Conservation (phyloP, 306 rosid species). For the Senna tora region DNA sequence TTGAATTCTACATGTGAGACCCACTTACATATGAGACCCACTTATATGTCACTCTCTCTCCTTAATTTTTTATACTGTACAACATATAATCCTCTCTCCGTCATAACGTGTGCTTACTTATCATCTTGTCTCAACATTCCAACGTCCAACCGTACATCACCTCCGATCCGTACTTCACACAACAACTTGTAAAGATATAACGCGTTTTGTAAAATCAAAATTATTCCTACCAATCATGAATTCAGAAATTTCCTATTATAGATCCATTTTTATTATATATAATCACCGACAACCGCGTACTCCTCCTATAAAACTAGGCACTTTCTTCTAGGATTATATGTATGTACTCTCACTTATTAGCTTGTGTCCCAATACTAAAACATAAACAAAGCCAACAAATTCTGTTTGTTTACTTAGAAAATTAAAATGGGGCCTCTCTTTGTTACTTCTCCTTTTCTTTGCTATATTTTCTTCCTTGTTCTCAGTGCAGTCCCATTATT, state of each 20-base stretch:
- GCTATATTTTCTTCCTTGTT: slow-evolving; percentile 36
- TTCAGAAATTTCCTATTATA: slow-evolving; percentile 15
- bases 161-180: slow-evolving; percentile 39
- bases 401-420: slow-evolving; percentile 37
- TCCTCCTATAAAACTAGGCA: slow-evolving; percentile 47
- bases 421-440: slow-evolving; percentile 43
- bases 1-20: too few relatives aligned
- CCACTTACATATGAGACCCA: too few relatives aligned
- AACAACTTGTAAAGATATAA: slow-evolving; percentile 32
- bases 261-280: slow-evolving; percentile 45
- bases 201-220: slow-evolving; percentile 45
- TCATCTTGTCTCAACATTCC: slow-evolving; percentile 41
- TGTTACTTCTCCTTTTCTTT: slow-evolving; percentile 39
- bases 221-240: neutral
- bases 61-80: too few relatives aligned
- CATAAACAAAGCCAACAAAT: neutral
- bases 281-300: slow-evolving; percentile 71
- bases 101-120: slow-evolving; percentile 46
- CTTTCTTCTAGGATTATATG: slow-evolving; percentile 15
- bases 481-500: slow-evolving; percentile 38
- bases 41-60: too few relatives aligned
- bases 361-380: slow-evolving; percentile 4
- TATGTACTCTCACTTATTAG: too few relatives aligned
- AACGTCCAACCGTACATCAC: slow-evolving; percentile 35
- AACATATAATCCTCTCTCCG: too few relatives aligned